Percentiles rank a stretch among this genome's conserved stretches.
Evolutionary conservation across 2,329 filamentous ascomycete species (phyloP).

Genomic region (Phialocephala sp.): DNA sequence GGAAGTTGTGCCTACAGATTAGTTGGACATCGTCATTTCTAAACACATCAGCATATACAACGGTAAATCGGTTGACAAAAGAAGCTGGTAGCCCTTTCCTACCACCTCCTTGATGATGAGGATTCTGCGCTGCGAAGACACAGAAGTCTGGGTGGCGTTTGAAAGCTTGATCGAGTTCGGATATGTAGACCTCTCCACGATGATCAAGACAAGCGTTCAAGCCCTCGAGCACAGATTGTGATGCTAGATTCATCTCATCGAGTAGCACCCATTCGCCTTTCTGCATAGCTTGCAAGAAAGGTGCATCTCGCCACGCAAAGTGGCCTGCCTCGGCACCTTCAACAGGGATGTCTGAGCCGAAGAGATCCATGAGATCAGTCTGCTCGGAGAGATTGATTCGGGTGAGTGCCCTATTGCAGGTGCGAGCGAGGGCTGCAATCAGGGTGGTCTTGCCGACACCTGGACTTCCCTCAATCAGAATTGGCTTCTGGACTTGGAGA

Average conservation of each 20-base stretch:
- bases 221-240: constrained; percentile 94
- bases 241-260: constrained; percentile 98
- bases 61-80: constrained; percentile 97
- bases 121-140: constrained; percentile 97
- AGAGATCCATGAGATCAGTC: constrained; percentile 96
- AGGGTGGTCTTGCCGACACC: constrained; percentile 98
- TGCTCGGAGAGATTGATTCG: constrained; percentile 98
- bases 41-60: constrained; percentile 95
- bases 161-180: constrained; percentile 94
- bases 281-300: constrained; percentile 96
- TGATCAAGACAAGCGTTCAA: constrained; percentile 97
- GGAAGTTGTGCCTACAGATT: constrained; percentile 82
- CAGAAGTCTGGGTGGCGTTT: constrained; percentile 86
- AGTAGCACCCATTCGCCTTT: constrained; percentile 94
- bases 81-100: constrained; percentile 93
- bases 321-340: constrained; percentile 90
- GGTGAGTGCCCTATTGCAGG: constrained; percentile 81
- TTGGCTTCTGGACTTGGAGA: constrained; percentile 86
- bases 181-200: constrained; percentile 92
- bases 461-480: constrained; percentile 94
- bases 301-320: constrained; percentile 94
- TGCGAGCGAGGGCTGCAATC: constrained; percentile 80
- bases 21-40: constrained; percentile 77
- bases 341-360: constrained; percentile 93
- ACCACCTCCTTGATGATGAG: constrained; percentile 94